Conservation (phyloP, 139 green algal species). For the Pleodorina starrii region DNA sequence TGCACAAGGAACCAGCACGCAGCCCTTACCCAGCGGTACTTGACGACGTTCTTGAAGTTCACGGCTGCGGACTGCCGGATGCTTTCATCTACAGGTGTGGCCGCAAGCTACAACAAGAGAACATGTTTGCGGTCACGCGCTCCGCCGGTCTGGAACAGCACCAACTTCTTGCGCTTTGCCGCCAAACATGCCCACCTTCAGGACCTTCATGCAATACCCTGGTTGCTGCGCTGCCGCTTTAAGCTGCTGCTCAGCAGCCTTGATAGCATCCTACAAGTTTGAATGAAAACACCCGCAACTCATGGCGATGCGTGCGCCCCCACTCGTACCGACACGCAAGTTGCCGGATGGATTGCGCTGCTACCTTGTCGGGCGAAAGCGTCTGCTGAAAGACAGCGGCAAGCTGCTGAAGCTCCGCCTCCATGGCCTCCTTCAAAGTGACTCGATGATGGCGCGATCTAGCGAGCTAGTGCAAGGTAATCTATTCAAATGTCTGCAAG, state of each 20-base stretch:
- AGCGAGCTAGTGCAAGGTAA: neutral
- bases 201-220: constrained; percentile 80
- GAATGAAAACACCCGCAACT: neutral
- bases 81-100: constrained; percentile 72
- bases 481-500: too few species aligned
- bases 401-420: constrained; percentile 58
- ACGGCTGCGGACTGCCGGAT: constrained; percentile 93
- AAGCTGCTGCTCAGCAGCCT: constrained; percentile 85
- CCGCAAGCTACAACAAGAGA: constrained; percentile 73
- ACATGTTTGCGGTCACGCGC: neutral
- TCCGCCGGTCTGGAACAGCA: neutral
- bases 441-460: neutral
- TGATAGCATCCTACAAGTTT: constrained; percentile 80
- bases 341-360: neutral
- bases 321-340: neutral
- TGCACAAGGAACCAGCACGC: too few species aligned
- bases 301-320: neutral
- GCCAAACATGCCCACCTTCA: constrained; percentile 73
- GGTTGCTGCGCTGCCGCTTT: constrained; percentile 77
- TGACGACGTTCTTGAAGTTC: constrained; percentile 98
- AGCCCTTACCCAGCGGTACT: constrained; percentile 87
- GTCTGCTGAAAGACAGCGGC: constrained; percentile 64
- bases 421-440: constrained; percentile 9
- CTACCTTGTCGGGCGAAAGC: constrained; percentile 52
- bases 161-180: constrained; percentile 6